Conservation (phyloP, 305 asterid species). For the Rubia tinctorum region DNA sequence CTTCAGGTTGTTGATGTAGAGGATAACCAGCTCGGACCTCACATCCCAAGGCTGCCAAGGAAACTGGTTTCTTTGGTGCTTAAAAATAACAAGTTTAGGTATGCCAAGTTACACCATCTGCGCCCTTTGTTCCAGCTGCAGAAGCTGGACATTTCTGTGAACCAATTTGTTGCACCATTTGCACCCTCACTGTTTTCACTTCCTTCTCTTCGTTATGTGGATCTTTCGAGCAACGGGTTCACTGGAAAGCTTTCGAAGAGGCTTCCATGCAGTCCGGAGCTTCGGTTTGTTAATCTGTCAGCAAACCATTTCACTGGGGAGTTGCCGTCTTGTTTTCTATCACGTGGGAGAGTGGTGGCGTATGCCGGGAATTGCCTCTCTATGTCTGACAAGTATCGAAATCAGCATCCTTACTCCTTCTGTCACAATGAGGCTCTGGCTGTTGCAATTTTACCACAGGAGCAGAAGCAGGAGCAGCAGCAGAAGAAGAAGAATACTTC, state of each 20-base stretch:
- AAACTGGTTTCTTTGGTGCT: constrained; percentile 59
- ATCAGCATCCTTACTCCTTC: constrained; percentile 54
- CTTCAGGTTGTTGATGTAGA: constrained; percentile 78
- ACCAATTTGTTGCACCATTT: constrained; percentile 56
- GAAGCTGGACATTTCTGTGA: constrained; percentile 57
- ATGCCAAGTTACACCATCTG: constrained; percentile 41
- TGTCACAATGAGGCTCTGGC: constrained; percentile 86
- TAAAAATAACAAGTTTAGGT: constrained; percentile 55
- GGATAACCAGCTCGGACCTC: constrained; percentile 64
- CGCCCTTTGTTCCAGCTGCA: constrained; percentile 50
- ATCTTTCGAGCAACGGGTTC: constrained; percentile 68
- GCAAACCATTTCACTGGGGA: constrained; percentile 64
- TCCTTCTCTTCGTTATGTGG: constrained; percentile 58
- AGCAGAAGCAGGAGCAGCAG: constrained; percentile 27
- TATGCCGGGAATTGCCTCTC: constrained; percentile 69
- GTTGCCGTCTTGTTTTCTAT: constrained; percentile 64
- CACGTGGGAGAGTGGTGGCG: constrained; percentile 27
- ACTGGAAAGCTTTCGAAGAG: constrained; percentile 60
- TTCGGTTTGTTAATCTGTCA: constrained; percentile 54
- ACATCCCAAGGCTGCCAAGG: constrained; percentile 51
- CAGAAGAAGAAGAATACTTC: constrained; percentile 36
- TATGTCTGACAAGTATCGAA: constrained; percentile 8
- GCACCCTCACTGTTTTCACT: constrained; percentile 44
- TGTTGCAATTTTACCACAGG: constrained; percentile 50
- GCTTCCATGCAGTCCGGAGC: constrained; percentile 51